Base-by-base conservation (phyloP, 202 grass and related monocot genomes). In the Saccharum hybrid region DNA sequence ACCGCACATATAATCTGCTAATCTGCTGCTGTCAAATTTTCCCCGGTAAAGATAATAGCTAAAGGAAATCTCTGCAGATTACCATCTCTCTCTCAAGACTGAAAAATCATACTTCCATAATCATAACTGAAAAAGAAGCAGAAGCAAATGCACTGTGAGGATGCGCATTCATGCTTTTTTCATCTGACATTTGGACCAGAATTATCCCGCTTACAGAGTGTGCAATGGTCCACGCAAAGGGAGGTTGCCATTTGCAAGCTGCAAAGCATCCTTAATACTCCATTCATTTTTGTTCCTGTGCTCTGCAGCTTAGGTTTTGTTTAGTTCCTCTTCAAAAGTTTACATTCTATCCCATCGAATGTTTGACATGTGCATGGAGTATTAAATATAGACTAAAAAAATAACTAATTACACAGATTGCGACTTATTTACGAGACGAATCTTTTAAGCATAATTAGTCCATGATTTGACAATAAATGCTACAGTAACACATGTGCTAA, bases 201-300 rank as follows among this genome's bases (percentile, higher is more conserved):
- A 71, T 66, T 54, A n/a, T 13, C 61, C 37, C 34, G 57, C 28
- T 57, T 31, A 66, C 56, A 71, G 60, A 12, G 77, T 60, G 77
- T 80, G 33, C 21, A 71, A 88, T 72, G 68, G 67, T 79, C 43
- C 68, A 61, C 21, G 56, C 26, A 60, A 60, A 61, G 46, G 66
- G 8, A 59, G 46, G 13, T 39, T 9, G 52, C 77, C 82, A 81
- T 72, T 81, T 79, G 83, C 79, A 59, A 77, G 66, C 68, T 34
- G 74, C 79, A 72, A 77, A 63, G 66, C 62, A 80, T 83, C 71
- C 71, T 56, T 46, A 28, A 56, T 61, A 70, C 72, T 45, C 62
- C 67, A 78, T 69, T 62, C 40, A 72, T 82, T 80, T 86, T 38
- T 69, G 74, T 51, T 68, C 68, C 83, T 86, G 80, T 70, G 31